Evolutionary conservation across 305 asterid species (phyloP).

Genomic region (Solanum hybrid): DNA sequence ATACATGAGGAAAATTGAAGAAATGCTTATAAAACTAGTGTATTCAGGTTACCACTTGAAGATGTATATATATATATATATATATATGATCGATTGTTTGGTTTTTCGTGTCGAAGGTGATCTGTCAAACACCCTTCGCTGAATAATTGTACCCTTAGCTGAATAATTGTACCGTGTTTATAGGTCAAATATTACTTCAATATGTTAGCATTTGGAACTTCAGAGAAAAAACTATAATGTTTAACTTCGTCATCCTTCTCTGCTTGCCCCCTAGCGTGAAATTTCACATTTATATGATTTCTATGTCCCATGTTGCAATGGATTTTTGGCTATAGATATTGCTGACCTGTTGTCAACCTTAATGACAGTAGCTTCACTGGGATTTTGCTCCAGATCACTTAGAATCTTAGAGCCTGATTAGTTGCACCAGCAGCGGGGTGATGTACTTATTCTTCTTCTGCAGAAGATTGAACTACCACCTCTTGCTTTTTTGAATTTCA

Average conservation of each 20-base stretch:
- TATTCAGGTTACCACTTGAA: neutral
- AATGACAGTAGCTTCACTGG: neutral
- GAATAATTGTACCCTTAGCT: neutral
- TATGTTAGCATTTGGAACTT: neutral
- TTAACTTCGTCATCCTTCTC: neutral
- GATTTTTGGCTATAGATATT: neutral
- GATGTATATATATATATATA: neutral
- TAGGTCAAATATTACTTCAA: neutral
- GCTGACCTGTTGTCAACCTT: neutral
- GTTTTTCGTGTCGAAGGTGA: neutral
- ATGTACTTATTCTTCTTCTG: neutral
- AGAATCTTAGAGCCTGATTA: neutral
- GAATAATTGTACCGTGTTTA: neutral
- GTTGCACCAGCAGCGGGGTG: neutral
- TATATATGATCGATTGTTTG: neutral
- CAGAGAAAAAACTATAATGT: neutral
- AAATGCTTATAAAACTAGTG: neutral
- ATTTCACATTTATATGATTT: neutral
- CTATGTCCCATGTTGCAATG: neutral
- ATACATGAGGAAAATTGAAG: neutral
- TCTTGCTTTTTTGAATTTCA: neutral
- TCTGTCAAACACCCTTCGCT: neutral
- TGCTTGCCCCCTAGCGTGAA: neutral
- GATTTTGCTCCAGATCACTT: neutral
- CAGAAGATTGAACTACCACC: neutral